phyloP scores from a whole-genome alignment of 495 filamentous ascomycete genomes.

The Hypoxylon trugodes region DNA sequence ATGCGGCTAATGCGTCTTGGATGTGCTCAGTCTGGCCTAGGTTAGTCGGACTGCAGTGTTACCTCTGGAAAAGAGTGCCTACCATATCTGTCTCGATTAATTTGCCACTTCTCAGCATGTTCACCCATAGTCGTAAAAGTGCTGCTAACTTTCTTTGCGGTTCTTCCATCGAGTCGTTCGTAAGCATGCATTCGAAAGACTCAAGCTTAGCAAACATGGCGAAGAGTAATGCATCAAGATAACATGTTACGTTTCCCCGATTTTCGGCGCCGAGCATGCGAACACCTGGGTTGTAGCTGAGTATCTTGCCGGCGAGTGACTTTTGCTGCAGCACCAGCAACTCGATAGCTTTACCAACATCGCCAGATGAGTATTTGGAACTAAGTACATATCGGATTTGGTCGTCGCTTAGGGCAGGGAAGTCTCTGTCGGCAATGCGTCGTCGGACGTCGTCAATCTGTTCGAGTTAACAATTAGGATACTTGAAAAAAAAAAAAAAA shows the following conservation, averaged over 20 bases:
- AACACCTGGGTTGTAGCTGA: constrained; percentile 71
- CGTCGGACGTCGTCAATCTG: constrained; percentile 66
- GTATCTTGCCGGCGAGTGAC: constrained; percentile 81
- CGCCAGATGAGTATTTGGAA: constrained; percentile 68
- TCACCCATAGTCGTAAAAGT: constrained; percentile 88
- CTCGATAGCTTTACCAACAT: constrained; percentile 77
- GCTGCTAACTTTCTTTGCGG: constrained; percentile 75
- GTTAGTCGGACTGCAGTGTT: constrained; percentile 44
- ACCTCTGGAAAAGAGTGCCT: constrained; percentile 38
- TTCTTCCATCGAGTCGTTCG: constrained; percentile 67
- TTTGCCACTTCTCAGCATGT: constrained; percentile 83
- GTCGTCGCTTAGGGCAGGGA: constrained; percentile 63
- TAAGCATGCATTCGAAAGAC: constrained; percentile 89
- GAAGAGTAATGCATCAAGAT: constrained; percentile 89
- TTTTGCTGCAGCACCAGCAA: constrained; percentile 78
- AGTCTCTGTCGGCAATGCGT: constrained; percentile 60
- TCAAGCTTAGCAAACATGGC: constrained; percentile 93
- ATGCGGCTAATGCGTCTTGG: constrained; percentile 82
- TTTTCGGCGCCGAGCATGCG: constrained; percentile 89
- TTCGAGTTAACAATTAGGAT: constrained; percentile 17
- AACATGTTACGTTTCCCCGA: constrained; percentile 85
- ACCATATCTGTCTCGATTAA: constrained; percentile 89
- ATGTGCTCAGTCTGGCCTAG: constrained; percentile 74
- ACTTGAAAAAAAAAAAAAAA: constrained; percentile 6
- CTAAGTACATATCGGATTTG: constrained; percentile 76